Base-by-base conservation (phyloP, 768 basidiomycete species). In the Scleroderma citrinum region DNA sequence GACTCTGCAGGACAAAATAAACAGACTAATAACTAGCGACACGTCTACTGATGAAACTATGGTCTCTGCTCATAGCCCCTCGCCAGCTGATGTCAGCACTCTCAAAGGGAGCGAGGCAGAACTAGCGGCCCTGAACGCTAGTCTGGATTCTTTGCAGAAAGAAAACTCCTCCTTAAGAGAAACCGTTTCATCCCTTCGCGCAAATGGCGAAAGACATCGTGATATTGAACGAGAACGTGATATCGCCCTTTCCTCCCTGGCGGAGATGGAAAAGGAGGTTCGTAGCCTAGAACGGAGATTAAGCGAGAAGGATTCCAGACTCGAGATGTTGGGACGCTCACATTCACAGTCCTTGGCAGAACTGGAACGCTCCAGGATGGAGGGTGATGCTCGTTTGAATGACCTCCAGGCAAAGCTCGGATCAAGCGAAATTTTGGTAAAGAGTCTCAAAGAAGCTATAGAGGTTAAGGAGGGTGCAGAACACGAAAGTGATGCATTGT, bases 151-250 rank as follows among this genome's bases (percentile, higher is more conserved):
- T 1, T 70, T 87, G 8, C 85, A 90, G 60, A 79, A 78, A 48
- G 88, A 92, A 61, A 87, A 84, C 50, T 71, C 73, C 44, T 76
- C 82, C 19, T 68, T 92, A 24, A 76, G 75, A 46, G 55, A 64
- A 19, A 57, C 64, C 7, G 53, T 70, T 21, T 52, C 54, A 5
- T 57, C 63, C 20, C 53, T 57, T 43, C 55, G 56, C 23, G 51
- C 50, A 3, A 56, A 63, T n/a, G 49, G 54, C 13, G 55, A 59
- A 31, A 62, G 56, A 50, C 39, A 62, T 13, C 65, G 62, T 23
- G 39, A 38, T 16, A 53, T 76, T 29, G 71, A 73, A 51, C 60
- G 63, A 36, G 81, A 80, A 51, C 72, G 70, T 7, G 72, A 80
- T 37, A 69, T 69, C 23, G 71, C 73, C 31, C 57, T 63, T 20